Evolutionary conservation across 768 basidiomycete species (phyloP).

Genomic region (Lanmaoa pseudosensibilis): DNA sequence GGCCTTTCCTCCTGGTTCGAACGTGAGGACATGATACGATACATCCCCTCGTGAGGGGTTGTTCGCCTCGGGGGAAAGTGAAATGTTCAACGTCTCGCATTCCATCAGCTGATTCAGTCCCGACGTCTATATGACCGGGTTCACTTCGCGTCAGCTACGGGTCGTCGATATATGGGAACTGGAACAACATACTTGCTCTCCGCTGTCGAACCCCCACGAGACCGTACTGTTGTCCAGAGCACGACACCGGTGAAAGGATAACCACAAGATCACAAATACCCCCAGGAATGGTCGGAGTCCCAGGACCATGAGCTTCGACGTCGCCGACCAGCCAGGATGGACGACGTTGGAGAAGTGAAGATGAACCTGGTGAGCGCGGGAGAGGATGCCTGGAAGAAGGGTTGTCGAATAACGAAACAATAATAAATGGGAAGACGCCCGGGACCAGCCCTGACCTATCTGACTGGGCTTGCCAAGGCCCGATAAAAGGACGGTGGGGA

Average conservation of each 20-base stretch:
- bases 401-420: not conserved
- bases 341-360: not conserved
- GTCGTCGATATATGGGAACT: not conserved
- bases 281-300: slow-evolving; percentile 3
- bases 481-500: not conserved
- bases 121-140: not conserved
- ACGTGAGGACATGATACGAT: slow-evolving; percentile 45
- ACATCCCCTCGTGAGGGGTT: slow-evolving; percentile 9
- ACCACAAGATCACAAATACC: slow-evolving; percentile 1
- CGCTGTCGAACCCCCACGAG: slow-evolving; percentile 1
- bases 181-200: slow-evolving; percentile 5
- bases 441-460: slow-evolving; percentile 19
- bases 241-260: not conserved
- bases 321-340: not conserved
- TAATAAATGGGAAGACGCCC: not conserved
- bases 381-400: not conserved
- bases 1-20: slow-evolving; percentile 37
- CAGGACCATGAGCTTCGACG: slow-evolving; percentile 12
- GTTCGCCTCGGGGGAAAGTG: not conserved
- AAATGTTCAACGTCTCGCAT: slow-evolving; percentile 17
- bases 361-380: not conserved
- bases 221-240: not conserved
- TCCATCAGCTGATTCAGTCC: slow-evolving; percentile 4
- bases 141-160: not conserved
- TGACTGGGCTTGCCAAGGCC: not conserved